Percentiles rank a stretch among this genome's conserved stretches.
Evolutionary conservation across 2,329 filamentous ascomycete species (phyloP).

Genomic region (Aureobasidium vineae): DNA sequence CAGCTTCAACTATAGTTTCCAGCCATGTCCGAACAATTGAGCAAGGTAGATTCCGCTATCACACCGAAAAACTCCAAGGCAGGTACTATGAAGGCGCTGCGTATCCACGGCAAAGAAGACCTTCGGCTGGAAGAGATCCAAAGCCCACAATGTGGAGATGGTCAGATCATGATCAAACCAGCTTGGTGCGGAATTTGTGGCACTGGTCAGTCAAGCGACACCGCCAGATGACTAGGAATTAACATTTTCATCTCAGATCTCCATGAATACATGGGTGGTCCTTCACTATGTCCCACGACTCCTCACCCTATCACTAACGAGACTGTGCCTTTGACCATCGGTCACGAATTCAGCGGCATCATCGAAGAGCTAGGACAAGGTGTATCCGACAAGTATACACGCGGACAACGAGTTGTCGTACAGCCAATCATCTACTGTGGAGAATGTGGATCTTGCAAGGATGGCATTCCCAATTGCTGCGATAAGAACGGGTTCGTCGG

Average conservation of each 20-base stretch:
- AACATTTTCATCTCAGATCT: slow-evolving; percentile 30
- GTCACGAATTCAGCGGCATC: slow-evolving; percentile 54
- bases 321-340: slow-evolving; percentile 53
- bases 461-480: slow-evolving; percentile 56
- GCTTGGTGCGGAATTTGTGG: slow-evolving; percentile 41
- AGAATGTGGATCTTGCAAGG: slow-evolving; percentile 52
- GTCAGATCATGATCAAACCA: slow-evolving; percentile 41
- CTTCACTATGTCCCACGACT: slow-evolving; percentile 48
- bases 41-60: slow-evolving; percentile 11
- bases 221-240: neutral
- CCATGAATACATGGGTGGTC: slow-evolving; percentile 40
- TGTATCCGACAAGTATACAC: slow-evolving; percentile 47
- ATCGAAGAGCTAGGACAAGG: slow-evolving; percentile 54
- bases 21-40: slow-evolving; percentile 4
- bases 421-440: slow-evolving; percentile 57
- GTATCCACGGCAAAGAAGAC: slow-evolving; percentile 42
- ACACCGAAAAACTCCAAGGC: neutral
- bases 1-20: neutral
- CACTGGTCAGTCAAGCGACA: slow-evolving; percentile 26
- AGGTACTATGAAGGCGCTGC: slow-evolving; percentile 39
- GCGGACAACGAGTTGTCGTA: slow-evolving; percentile 51
- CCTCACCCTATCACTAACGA: slow-evolving; percentile 57
- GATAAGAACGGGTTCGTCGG: slow-evolving; percentile 56
- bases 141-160: slow-evolving; percentile 37
- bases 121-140: slow-evolving; percentile 39